These are phyloP conservation scores for Nasturtium officinale DNA, from an alignment of 345 rosid genomes.

Conservation along the genomic window DNA sequence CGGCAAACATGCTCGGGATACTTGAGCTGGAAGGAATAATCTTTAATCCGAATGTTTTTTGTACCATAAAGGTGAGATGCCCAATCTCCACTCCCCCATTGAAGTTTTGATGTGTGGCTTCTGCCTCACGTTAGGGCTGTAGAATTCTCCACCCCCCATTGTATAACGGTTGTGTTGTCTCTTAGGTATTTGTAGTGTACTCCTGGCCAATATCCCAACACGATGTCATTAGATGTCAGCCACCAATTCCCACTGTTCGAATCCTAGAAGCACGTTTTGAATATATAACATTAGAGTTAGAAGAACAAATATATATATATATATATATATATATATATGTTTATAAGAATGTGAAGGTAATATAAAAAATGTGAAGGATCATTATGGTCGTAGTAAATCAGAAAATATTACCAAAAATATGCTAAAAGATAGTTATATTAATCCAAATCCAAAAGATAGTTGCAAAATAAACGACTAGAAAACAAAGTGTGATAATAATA, in stretches of 20 bases:
- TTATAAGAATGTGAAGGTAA: too few relatives aligned
- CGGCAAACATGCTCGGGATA: constrained; percentile 38
- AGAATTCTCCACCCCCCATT: constrained; percentile 60
- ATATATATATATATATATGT: too few relatives aligned
- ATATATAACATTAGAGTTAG: background rate
- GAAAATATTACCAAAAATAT: constrained; percentile 38
- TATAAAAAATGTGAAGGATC: too few relatives aligned
- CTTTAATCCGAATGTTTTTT: constrained; percentile 43
- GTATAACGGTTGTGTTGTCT: constrained; percentile 44
- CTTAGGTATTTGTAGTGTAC: constrained; percentile 31
- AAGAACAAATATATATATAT: too few relatives aligned
- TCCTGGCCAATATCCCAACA: constrained; percentile 52
- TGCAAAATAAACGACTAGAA: too few relatives aligned
- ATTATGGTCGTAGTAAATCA: too few relatives aligned
- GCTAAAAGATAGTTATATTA: too few relatives aligned
- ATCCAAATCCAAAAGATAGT: too few relatives aligned
- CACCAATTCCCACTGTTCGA: too few relatives aligned
- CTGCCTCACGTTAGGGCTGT: constrained; percentile 47
- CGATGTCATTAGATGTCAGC: background rate
- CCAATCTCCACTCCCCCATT: constrained; percentile 53
- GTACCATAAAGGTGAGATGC: background rate
- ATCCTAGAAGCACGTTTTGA: too few relatives aligned
- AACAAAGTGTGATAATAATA: too few relatives aligned
- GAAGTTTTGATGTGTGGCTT: constrained; percentile 50
- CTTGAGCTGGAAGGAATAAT: constrained; percentile 39